These are phyloP conservation scores for Aspergillus alliaceus DNA, from an alignment of 2,329 filamentous ascomycete species.

Conservation along the genomic window DNA sequence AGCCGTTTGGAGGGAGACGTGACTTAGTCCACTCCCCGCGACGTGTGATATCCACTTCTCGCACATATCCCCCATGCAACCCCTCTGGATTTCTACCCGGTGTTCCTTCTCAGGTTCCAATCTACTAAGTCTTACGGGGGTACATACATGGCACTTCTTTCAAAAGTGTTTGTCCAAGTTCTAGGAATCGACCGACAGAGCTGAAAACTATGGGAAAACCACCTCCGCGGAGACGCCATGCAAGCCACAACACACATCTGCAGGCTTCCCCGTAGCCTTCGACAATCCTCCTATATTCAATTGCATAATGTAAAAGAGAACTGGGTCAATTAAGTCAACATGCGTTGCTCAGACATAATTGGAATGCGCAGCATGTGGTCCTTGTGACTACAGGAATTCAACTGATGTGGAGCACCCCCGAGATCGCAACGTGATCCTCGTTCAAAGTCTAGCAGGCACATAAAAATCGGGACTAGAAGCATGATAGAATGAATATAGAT, in stretches of 20 bases:
- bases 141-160: not conserved
- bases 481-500: not conserved
- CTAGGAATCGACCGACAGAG: not conserved
- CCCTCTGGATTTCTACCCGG: not conserved
- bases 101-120: no score
- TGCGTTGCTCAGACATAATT: not conserved
- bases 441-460: not conserved
- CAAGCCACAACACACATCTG: not conserved
- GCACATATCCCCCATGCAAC: not conserved
- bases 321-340: not conserved
- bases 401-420: not conserved
- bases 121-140: no score
- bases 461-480: not conserved
- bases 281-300: not conserved
- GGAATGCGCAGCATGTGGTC: not conserved
- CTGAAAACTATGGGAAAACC: not conserved
- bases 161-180: not conserved
- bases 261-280: not conserved
- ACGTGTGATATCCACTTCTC: slow-evolving; percentile 3
- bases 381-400: not conserved
- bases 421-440: not conserved
- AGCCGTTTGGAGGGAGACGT: not conserved
- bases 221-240: not conserved
- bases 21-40: slow-evolving; percentile 1
- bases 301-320: not conserved